These are phyloP conservation scores for Pestalotiopsis sp. DNA, from an alignment of 2,329 filamentous ascomycete species.

Conservation along the genomic window DNA sequence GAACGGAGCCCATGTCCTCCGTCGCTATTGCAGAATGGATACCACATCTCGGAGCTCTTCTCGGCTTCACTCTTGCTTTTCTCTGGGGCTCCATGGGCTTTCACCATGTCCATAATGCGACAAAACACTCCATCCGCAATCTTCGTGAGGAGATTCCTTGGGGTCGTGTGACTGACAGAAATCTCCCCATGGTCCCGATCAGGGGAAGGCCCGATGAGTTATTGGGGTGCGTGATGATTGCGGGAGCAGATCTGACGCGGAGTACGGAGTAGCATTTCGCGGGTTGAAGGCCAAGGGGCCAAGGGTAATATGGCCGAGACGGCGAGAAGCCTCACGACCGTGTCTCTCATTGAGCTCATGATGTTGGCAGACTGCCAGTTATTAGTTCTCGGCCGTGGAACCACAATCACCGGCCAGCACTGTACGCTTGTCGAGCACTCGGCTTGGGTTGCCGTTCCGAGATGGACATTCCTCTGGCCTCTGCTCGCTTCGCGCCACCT, in stretches of 20 bases:
- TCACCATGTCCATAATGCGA: not conserved
- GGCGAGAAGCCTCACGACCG: not conserved
- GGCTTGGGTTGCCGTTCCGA: not conserved
- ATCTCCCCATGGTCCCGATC: conserved; percentile 1
- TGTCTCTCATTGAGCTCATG: not conserved
- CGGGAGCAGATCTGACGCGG: not conserved
- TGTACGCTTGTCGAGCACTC: not conserved
- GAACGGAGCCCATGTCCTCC: not conserved
- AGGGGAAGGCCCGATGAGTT: not conserved
- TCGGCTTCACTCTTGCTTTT: conserved; percentile 3
- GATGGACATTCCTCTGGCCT: not conserved
- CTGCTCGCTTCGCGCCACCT: not conserved
- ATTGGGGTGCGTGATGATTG: not conserved
- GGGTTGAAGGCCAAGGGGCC: not conserved
- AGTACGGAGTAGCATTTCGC: not conserved
- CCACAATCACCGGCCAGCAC: not conserved
- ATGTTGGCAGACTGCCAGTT: not conserved
- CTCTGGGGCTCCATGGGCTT: conserved; percentile 11
- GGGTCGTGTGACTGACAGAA: conserved; percentile 8
- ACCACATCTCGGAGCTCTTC: not conserved
- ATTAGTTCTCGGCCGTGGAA: not conserved
- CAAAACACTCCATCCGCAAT: conserved; percentile 7
- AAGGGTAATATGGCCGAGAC: not conserved
- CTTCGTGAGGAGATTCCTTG: conserved; percentile 8
- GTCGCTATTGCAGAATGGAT: conserved; percentile 2